Conservation (phyloP, 1,139 yeast species). For the Pichia norvegensis region DNA sequence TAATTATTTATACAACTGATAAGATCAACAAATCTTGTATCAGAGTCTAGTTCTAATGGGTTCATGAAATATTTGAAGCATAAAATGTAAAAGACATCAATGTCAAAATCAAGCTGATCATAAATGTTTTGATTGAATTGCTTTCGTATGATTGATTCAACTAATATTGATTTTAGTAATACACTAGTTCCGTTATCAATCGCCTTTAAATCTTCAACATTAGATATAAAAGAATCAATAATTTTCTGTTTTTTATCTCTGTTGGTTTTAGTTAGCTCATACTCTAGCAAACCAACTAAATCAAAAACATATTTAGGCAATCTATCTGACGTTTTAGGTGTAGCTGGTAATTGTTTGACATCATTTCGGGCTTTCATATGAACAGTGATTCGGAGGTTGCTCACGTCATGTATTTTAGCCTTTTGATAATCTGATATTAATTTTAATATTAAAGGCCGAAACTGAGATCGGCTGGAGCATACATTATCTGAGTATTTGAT, state of each 20-base stretch:
- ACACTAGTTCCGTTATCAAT: neutral
- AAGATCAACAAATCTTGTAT: neutral
- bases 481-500: neutral
- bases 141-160: neutral
- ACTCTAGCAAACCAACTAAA: neutral
- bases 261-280: slow-evolving; percentile 4
- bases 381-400: neutral
- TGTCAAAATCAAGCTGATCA: slow-evolving; percentile 1
- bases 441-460: neutral
- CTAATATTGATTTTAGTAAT: slow-evolving; percentile 2
- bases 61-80: slow-evolving; percentile 6
- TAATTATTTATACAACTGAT: neutral
- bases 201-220: neutral
- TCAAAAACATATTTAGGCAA: slow-evolving; percentile 2
- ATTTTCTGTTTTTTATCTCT: neutral
- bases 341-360: slow-evolving; percentile 1
- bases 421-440: neutral
- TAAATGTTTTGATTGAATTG: neutral
- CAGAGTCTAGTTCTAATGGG: neutral
- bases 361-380: neutral
- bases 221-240: neutral
- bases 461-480: neutral
- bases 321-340: neutral
- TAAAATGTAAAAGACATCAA: slow-evolving; percentile 5
- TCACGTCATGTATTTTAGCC: neutral